Evolutionary conservation across 2,329 filamentous ascomycete genomes (phyloP), one percentile per base, ranked within the genome.

Genomic region (Cladosporium halotolerans): DNA sequence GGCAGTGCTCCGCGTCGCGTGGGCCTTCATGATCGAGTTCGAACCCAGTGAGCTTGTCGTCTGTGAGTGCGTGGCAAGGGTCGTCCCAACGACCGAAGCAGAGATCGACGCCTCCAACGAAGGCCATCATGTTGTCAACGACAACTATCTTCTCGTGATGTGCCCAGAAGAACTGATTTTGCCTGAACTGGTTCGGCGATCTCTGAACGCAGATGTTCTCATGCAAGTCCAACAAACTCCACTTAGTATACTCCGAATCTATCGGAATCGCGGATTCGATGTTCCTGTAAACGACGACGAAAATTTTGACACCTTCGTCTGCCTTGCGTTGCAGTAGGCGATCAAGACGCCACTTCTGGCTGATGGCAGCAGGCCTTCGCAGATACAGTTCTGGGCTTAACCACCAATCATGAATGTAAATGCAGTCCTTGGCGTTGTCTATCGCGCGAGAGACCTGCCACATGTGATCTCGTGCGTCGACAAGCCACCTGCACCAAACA

Each of bases 351-450:
- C 93, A 99, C 71, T 96, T 96, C 69, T 97, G 92, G 66, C 91
- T 96, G 71, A 97, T 96, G 43, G 89, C 90, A 19, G 93, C 88
- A 50, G 93, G 93, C 54, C 93, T 82, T 56, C 93, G 83, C 84
- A 97, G 85, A 73, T 99, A 99, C 42, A 99, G 75, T 70, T 99
- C 92, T 1, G 93, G 93, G 62, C 89, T 96, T 39, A 99, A 74
- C 93, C 93, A 99, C 93, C 93, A 99, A 70, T 97, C 93, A 68
- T 99, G 93, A 58, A 99, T 97, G 71, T 97, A 97, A 62, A 99
- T 92, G 57, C 97, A 92, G 73, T 97, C 93, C 64, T 89, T 89
- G 8, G 93, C 93, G 83, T 96, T 96, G 67, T 89, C 93, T 64
- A 99, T 95, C 10, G 93, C 93, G 59, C 92, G 83, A 9, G 92